Base-by-base conservation (phyloP, 441 rosid genomes). In the Euphorbia celastroides region DNA sequence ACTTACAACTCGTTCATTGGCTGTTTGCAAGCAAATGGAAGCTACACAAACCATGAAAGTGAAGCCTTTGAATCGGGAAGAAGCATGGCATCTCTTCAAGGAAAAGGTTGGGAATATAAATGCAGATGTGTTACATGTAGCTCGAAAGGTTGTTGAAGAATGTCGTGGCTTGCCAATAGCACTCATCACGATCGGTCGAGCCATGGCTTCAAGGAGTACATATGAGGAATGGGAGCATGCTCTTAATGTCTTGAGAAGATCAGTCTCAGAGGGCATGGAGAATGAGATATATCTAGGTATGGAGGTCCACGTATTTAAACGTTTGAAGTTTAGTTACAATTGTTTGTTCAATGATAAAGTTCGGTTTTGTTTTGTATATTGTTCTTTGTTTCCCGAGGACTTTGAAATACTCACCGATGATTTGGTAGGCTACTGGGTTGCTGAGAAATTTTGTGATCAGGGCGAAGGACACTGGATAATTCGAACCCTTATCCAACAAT, bases 11-110 rank as follows among this genome's bases (percentile, higher is more conserved):
- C 74, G 78, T 34, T 80, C 75, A 2, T 62, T 55, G 0, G 79
- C 73, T 10, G 78, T 85, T 11, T 81, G 86, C 60, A 51, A 60
- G 12, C 71, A 59, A 5, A 82, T 86, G 82, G 74, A 62, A 22
- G 74, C 81, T 34, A 65, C 78, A 11, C 65, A 75, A 4, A 71
- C 50, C 44, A 78, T 79, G 13, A 68, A 66, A 69, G 74, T 76
- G 66, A 68, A 64, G 63, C 70, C 80, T 51, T 54, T 84, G 25
- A 25, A 77, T 16, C 55, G 63, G 72, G 73, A 67, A 9, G 50
- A 74, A 23, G 83, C 82, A 27, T 61, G 65, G 65, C 16, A 5
- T 12, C 42, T 61, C 28, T 61, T 61, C 25, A 12, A 42, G 3
- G 7, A 42, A 42, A 42, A 5, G 48, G 48, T 42, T 42, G 48